Conservation (phyloP, 306 rosid species). For the Albizia julibrissin region DNA sequence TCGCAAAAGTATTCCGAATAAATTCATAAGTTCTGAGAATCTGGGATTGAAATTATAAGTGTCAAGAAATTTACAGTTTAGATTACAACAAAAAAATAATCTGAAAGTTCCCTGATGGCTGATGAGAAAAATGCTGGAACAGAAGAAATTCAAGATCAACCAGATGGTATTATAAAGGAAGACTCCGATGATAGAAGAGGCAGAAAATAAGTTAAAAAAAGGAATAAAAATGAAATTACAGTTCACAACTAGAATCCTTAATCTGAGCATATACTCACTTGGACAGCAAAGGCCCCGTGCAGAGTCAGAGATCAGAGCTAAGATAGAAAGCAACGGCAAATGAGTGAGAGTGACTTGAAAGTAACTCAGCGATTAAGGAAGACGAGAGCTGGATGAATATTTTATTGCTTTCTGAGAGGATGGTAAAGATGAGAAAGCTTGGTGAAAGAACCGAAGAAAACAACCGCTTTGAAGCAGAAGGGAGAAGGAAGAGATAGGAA, state of each 20-base stretch:
- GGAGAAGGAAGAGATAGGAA: not conserved
- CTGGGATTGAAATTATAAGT: not conserved
- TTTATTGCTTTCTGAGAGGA: not conserved
- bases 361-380: not conserved
- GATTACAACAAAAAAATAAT: not conserved
- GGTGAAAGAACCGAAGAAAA: not conserved
- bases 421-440: not conserved
- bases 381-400: not conserved
- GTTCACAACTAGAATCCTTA: not conserved
- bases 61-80: not conserved
- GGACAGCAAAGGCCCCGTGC: constrained; percentile 12
- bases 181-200: constrained; percentile 34
- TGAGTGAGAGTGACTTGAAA: constrained; percentile 17
- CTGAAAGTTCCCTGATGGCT: not conserved
- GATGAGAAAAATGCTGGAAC: not conserved
- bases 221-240: not conserved
- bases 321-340: not conserved
- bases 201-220: not conserved
- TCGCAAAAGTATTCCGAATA: not conserved
- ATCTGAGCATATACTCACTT: constrained; percentile 10
- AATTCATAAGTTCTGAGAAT: not conserved
- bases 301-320: constrained; percentile 21
- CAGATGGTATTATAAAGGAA: constrained; percentile 25
- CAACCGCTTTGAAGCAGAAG: not conserved
- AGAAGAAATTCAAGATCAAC: not conserved